Base-by-base conservation (phyloP, 208 protist species). In the Wallacemonas sp. region DNA sequence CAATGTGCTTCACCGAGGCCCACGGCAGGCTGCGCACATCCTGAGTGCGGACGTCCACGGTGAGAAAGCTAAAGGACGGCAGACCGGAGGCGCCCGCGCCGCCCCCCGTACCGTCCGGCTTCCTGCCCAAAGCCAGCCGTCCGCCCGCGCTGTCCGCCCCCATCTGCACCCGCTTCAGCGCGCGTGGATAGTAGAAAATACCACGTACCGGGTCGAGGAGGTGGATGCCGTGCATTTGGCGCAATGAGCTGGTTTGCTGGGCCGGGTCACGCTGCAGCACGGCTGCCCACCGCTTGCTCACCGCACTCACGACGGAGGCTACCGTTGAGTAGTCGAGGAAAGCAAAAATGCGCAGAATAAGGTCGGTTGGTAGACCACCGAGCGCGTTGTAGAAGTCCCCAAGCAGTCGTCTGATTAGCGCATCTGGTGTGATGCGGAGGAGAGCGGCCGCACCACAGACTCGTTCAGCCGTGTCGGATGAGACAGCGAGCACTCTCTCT, bases 301-400 rank as follows among this genome's bases (percentile, higher is more conserved):
- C 68, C 27, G 50, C 60, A 6, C 41, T 38, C 6, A 71, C 45
- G 0, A 73, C 44, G n/a, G 66, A 57, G 22, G 67, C 74, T 13
- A 78, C 61, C 38, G 74, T 75, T 32, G 73, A 65, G 78, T 85
- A 85, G 71, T 85, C 78, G 15, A 85, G 67, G 39, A 74, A 85
- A 13, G 59, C 39, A 26, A 85, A 24, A 15, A 81, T 76, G 64
- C 70, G 66, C 15, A 71, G 44, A 3, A 85, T 66, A 8, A 85
- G 42, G 24, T 75, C 60, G 1, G 50, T 27, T 21, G 78, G 78
- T 1, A 85, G 71, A 1, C 78, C 78, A 21, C 68, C 68, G n/a
- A 85, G 57, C 17, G 69, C 66, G 67, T 68, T 71, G 78, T 71
- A 69, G 55, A 65, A 68, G 63, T 63, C 39, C 19, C 52, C 59